phyloP scores from a whole-genome alignment of 805 yeast genomes.

The Grigorovia humatica region DNA sequence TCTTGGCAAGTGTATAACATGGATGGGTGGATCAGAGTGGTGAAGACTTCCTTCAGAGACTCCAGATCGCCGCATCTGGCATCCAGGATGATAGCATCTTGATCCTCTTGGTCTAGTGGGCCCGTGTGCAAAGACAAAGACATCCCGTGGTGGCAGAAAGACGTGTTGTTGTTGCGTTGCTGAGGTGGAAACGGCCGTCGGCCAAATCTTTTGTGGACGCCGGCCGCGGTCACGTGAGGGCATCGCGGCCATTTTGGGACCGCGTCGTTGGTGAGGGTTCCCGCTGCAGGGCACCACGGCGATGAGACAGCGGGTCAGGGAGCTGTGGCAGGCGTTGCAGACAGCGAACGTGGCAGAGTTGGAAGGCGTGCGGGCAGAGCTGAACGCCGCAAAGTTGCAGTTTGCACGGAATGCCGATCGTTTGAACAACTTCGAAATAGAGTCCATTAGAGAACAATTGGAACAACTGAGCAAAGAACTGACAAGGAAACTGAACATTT shows the following conservation, averaged over 20 bases:
- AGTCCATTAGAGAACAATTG: neutral
- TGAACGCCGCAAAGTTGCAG: neutral
- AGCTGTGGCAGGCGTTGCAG: too few species aligned
- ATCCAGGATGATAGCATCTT: constrained; percentile 70
- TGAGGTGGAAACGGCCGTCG: too few species aligned
- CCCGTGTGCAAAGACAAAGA: constrained; percentile 24
- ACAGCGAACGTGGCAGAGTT: neutral
- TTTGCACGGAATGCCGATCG: neutral
- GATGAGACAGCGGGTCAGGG: too few species aligned
- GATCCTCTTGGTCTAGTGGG: constrained; percentile 56
- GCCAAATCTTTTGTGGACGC: too few species aligned
- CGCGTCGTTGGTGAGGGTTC: too few species aligned
- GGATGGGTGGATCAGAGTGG: constrained; percentile 40
- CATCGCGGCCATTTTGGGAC: too few species aligned
- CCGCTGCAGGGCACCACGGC: too few species aligned
- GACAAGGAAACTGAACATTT: neutral
- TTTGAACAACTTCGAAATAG: neutral
- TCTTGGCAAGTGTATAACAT: constrained; percentile 43
- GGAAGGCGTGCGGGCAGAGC: neutral
- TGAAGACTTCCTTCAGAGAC: constrained; percentile 56
- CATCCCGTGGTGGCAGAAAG: neutral
- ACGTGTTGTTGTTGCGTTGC: too few species aligned
- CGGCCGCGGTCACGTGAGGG: too few species aligned
- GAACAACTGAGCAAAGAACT: neutral
- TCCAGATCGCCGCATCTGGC: constrained; percentile 86